Conservation (phyloP, 495 filamentous ascomycete species). For the Talaromyces ruber region DNA sequence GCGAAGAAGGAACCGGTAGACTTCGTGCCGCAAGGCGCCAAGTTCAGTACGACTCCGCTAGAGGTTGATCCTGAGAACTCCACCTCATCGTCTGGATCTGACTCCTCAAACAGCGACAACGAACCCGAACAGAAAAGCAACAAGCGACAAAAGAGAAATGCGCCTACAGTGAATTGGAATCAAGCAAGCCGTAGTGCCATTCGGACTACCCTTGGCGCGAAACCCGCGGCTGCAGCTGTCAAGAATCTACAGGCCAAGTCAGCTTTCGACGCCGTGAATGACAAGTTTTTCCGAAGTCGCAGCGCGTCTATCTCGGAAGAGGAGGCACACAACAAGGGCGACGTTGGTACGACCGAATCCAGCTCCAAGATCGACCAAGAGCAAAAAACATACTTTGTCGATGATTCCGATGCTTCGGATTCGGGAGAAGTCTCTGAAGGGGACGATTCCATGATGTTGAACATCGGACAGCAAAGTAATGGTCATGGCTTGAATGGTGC, state of each 20-base stretch:
- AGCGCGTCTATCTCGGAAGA: slow-evolving; percentile 25
- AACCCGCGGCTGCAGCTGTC: slow-evolving; percentile 6
- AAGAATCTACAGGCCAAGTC: slow-evolving; percentile 1
- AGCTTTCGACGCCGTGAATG: slow-evolving; percentile 30
- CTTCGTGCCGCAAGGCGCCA: slow-evolving; percentile 30
- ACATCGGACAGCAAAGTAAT: slow-evolving; percentile 22
- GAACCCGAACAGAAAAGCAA: neutral
- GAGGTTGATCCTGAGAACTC: slow-evolving; percentile 24
- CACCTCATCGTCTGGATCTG: slow-evolving; percentile 24
- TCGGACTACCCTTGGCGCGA: slow-evolving; percentile 24
- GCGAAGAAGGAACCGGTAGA: slow-evolving; percentile 20
- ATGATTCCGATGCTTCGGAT: slow-evolving; percentile 31
- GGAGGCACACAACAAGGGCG: slow-evolving; percentile 4
- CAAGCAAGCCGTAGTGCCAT: slow-evolving; percentile 25
- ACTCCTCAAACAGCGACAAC: slow-evolving; percentile 8
- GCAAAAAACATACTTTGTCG: slow-evolving; percentile 13
- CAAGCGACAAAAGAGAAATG: slow-evolving; percentile 13
- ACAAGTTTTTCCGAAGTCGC: slow-evolving; percentile 29
- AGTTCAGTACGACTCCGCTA: slow-evolving; percentile 25
- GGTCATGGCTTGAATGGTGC: neutral
- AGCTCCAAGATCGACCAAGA: slow-evolving; percentile 12
- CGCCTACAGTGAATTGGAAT: slow-evolving; percentile 33
- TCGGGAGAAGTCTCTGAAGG: slow-evolving; percentile 21
- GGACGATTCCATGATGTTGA: slow-evolving; percentile 35
- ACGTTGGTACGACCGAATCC: slow-evolving; percentile 17